Percentiles rank a stretch among this genome's conserved stretches.
Conservation (phyloP, 768 basidiomycete genomes). For the Jaapia argillacea region DNA sequence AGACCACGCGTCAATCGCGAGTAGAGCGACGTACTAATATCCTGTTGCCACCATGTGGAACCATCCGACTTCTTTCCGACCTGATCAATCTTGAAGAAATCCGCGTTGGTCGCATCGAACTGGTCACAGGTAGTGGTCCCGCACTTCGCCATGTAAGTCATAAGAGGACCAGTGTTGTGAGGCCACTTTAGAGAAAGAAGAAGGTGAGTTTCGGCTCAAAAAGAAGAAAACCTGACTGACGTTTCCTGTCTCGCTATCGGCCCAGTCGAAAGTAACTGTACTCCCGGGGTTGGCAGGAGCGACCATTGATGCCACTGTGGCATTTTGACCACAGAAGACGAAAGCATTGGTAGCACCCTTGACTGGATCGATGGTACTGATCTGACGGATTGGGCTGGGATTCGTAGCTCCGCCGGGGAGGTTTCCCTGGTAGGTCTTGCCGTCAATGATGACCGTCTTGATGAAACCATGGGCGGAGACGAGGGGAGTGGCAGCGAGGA, state of each 20-base stretch:
- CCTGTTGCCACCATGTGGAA: slow-evolving; percentile 18
- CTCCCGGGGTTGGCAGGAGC: slow-evolving; percentile 54
- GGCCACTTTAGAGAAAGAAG: slow-evolving; percentile 26
- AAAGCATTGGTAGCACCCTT: slow-evolving; percentile 48
- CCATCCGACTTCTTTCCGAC: slow-evolving; percentile 14
- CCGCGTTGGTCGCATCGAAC: slow-evolving; percentile 45
- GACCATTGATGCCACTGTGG: slow-evolving; percentile 37
- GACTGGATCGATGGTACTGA: slow-evolving; percentile 33
- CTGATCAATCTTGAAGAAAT: slow-evolving; percentile 58
- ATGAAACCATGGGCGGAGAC: slow-evolving; percentile 36
- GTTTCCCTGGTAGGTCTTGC: slow-evolving; percentile 32
- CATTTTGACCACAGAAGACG: slow-evolving; percentile 51
- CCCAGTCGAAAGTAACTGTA: slow-evolving; percentile 44
- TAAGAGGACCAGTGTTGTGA: slow-evolving; percentile 56
- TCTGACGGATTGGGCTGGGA: slow-evolving; percentile 34
- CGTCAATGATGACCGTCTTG: slow-evolving; percentile 31
- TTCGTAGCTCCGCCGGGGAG: slow-evolving; percentile 26
- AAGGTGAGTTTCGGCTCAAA: neutral
- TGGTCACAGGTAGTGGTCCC: slow-evolving; percentile 44
- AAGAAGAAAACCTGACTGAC: slow-evolving; percentile 13
- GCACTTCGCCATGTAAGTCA: slow-evolving; percentile 69
- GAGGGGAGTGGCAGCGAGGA: slow-evolving; percentile 12
- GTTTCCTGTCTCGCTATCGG: slow-evolving; percentile 28
- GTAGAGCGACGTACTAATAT: slow-evolving; percentile 15
- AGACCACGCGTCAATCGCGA: neutral